These are phyloP conservation scores for Dendrobium catenatum DNA, from an alignment of 106 monocot species.

Conservation along the genomic window DNA sequence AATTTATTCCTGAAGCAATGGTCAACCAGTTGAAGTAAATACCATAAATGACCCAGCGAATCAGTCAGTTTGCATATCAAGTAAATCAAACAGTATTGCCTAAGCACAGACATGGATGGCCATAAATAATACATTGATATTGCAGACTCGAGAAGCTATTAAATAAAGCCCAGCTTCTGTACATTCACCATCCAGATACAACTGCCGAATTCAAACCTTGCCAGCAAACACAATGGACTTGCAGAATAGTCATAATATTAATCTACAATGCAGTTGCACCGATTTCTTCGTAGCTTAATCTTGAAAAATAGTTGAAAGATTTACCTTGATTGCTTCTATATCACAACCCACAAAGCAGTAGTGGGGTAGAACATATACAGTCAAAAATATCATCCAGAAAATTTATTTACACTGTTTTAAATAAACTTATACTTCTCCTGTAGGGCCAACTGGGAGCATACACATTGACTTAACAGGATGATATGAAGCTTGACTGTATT, in stretches of 20 bases:
- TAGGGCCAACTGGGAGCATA: neutral
- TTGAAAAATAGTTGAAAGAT: neutral
- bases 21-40: too few relatives aligned
- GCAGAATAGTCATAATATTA: too few relatives aligned
- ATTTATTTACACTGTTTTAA: neutral
- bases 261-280: too few relatives aligned
- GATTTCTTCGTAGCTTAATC: constrained; percentile 1
- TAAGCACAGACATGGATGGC: too few relatives aligned
- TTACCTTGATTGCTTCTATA: neutral
- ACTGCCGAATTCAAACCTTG: too few relatives aligned
- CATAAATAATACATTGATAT: too few relatives aligned
- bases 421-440: neutral
- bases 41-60: too few relatives aligned
- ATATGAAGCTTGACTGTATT: neutral
- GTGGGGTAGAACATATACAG: neutral
- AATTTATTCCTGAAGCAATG: too few relatives aligned
- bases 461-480: neutral
- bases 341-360: neutral
- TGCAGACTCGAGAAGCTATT: constrained; percentile 55
- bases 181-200: constrained; percentile 22
- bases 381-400: constrained; percentile 3
- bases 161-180: constrained; percentile 82
- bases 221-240: too few relatives aligned
- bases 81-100: too few relatives aligned
- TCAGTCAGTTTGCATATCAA: too few relatives aligned